Conservation (phyloP, 768 basidiomycete species). For the Sporobolomyces phaffii region DNA sequence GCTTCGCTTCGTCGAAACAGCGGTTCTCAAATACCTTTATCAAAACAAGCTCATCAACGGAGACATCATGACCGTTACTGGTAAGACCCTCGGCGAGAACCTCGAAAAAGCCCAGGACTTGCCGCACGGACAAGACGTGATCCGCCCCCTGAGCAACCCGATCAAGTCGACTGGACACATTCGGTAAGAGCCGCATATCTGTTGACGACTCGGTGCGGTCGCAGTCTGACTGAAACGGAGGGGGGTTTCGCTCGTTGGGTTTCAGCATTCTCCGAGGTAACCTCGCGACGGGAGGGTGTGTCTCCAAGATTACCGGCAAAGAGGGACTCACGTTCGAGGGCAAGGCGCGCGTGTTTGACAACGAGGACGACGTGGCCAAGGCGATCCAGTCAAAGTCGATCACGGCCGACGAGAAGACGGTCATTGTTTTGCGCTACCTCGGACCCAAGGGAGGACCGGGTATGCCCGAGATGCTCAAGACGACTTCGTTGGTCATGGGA, state of each 20-base stretch:
- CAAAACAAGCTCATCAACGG: conserved; percentile 86
- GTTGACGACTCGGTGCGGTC: too few species aligned
- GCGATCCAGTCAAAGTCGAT: conserved; percentile 84
- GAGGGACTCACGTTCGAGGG: conserved; percentile 85
- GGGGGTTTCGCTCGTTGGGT: too few species aligned
- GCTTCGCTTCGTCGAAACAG: conserved; percentile 39
- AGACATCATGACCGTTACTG: conserved; percentile 83
- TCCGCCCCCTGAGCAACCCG: conserved; percentile 76
- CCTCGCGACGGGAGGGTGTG: conserved; percentile 89
- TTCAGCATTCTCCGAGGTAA: conserved; percentile 80
- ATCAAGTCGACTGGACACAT: conserved; percentile 87
- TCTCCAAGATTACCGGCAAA: conserved; percentile 94
- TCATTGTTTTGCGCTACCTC: conserved; percentile 83
- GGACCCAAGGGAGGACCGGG: conserved; percentile 96
- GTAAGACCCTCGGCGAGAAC: conserved; percentile 83
- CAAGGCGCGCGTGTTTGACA: conserved; percentile 86
- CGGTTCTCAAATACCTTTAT: conserved; percentile 67
- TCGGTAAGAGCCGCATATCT: conserved; percentile 56
- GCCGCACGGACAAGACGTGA: conserved; percentile 66
- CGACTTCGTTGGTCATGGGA: conserved; percentile 93
- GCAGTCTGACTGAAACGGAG: too few species aligned
- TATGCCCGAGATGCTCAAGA: conserved; percentile 98
- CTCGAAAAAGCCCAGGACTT: conserved; percentile 72
- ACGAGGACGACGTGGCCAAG: conserved; percentile 75
- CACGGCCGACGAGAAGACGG: conserved; percentile 93